Base-by-base conservation (phyloP, 1,284 basidiomycete species). In the Ustilago loliicola region DNA sequence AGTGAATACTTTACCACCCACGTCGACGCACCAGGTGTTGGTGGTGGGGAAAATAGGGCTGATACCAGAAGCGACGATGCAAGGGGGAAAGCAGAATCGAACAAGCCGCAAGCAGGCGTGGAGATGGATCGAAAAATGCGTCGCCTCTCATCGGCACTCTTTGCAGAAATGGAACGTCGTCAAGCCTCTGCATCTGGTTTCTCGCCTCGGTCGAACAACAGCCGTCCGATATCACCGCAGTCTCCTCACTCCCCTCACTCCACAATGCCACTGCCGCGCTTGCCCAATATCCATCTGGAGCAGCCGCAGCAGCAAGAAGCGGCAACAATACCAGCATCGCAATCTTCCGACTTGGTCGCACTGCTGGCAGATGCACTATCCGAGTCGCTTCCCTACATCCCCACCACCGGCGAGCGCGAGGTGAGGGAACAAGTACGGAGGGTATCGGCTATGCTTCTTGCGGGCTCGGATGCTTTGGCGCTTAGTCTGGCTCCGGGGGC, bases 141-240 rank as follows among this genome's bases (percentile, higher is more conserved):
- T 7, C 57, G 73, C 3, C 68, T 76, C 6, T 76, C 73, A 4
- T 67, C 65, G 0, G 76, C 76, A 3, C 42, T 78, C 4, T 59
- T 56, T n/a, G 76, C 76, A 40, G 76, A 78, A 48, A 67, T 76
- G 73, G 73, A 76, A 42, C 56, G 73, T 32, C n/a, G 73, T 8
- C 73, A 76, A 45, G 27, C 40, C 17, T 65, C 65, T 40, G 38
- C 55, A n/a, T 53, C 52, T 19, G 64, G 67, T 0, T 70, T 71
- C 51, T 75, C 72, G 13, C 71, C 66, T 8, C 58, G 58, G 4
- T 58, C 71, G 3, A 21, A 15, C 27, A 4, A 21, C 6, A 6
- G 6, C 9, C 45, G 23, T 2, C 45, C 45, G 21, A 19, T 48
- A 48, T 25, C n/a, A 25, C 40, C 45, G 9, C n/a, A 15, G n/a